Percentiles rank a stretch among this genome's conserved stretches.
Evolutionary conservation across 2,329 filamentous ascomycete species (phyloP).

Genomic region (Teratosphaeria pseudoeucalypti): DNA sequence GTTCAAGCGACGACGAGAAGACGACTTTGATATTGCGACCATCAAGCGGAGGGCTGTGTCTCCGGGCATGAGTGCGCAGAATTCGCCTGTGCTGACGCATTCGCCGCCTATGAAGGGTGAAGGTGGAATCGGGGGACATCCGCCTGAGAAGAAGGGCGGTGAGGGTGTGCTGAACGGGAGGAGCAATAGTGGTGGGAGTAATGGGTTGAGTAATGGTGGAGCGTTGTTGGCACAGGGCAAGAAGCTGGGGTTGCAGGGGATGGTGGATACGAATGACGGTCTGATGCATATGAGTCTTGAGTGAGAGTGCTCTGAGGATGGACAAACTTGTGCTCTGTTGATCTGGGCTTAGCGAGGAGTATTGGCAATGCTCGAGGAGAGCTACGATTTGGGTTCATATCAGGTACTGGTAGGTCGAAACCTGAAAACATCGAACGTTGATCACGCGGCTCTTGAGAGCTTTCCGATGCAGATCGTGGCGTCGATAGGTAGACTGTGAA

Average conservation of each 20-base stretch:
- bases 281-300: conserved; percentile 97
- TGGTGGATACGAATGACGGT: conserved; percentile 91
- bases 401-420: not conserved
- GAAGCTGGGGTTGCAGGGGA: conserved; percentile 74
- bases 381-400: not conserved
- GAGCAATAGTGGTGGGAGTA: conserved; percentile 7
- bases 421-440: not conserved
- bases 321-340: not conserved
- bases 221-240: conserved; percentile 28
- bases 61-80: conserved; percentile 81
- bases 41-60: conserved; percentile 90
- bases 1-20: conserved; percentile 70
- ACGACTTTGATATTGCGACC: conserved; percentile 76
- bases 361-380: not conserved
- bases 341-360: not conserved
- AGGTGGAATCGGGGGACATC: conserved; percentile 61
- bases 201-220: not conserved
- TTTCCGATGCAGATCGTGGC: too few relatives aligned
- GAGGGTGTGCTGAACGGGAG: not conserved
- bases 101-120: conserved; percentile 67
- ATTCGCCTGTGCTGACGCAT: conserved; percentile 70
- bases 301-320: conserved; percentile 31
- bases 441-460: too few relatives aligned
- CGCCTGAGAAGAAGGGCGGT: conserved; percentile 34
- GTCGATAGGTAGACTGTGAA: too few relatives aligned